Percentiles rank a stretch among this genome's conserved stretches.
Conservation (phyloP, 148 eudicot genomes). For the Polygonum aviculare region DNA sequence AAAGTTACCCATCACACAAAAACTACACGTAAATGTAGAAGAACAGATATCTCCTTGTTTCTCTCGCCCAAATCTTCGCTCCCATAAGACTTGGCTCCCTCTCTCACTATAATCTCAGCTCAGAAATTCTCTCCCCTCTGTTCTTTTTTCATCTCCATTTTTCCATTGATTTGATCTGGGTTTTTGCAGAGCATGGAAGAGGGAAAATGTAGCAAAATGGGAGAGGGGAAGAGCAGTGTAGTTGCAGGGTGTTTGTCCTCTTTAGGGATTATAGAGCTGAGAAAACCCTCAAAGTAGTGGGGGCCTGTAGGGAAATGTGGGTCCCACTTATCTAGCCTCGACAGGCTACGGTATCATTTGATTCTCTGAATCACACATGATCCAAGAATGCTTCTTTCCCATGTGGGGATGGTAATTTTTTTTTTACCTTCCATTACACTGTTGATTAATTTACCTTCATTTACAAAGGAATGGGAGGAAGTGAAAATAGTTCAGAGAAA, state of each 20-base stretch:
- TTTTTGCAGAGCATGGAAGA: neutral
- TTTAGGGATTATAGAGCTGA: neutral
- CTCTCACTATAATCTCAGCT: constrained; percentile 3
- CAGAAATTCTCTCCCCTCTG: constrained; percentile 9
- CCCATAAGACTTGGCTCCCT: neutral
- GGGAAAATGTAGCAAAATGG: neutral
- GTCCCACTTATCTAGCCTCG: neutral
- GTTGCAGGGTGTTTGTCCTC: constrained; percentile 1
- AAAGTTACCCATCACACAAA: neutral
- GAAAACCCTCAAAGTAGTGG: neutral
- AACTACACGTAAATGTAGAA: neutral
- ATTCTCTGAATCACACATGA: constrained; percentile 12
- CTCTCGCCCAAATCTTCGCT: constrained; percentile 5
- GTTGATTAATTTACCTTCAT: too few species aligned
- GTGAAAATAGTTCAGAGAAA: too few species aligned
- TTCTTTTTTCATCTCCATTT: neutral
- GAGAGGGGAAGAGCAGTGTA: neutral
- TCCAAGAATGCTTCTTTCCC: constrained; percentile 10
- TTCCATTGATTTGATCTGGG: neutral
- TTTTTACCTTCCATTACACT: too few species aligned
- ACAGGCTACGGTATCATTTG: constrained; percentile 1
- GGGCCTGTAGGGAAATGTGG: neutral
- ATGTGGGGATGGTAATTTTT: neutral
- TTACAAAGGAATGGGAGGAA: too few species aligned
- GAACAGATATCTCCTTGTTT: neutral